Base-by-base conservation (phyloP, 2,329 filamentous ascomycete species). In the Colletotrichum salicis region DNA sequence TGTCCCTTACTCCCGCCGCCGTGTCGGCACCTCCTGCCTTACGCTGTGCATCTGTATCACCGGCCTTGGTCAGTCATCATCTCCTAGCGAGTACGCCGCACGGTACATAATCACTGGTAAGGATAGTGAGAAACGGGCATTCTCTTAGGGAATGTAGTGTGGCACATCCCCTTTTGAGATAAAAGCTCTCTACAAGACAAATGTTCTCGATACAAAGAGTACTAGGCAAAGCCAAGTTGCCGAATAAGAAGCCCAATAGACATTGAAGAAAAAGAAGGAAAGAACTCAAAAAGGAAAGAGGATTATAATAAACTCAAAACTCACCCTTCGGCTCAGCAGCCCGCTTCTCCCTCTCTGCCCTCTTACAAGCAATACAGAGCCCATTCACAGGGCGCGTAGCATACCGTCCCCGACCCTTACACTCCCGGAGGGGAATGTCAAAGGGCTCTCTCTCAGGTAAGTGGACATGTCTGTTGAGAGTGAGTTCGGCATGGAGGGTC, bases 301-400 rank as follows among this genome's bases (percentile, higher is more conserved):
- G 2, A 41, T 13, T 19, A 41, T 7, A 41, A 5, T 19, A 48
- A n/a, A 48, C 2, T 22, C 0, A 2, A 52, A 33, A 58, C 41
- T 54, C 35, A 57, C 6, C 11, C 37, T 52, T 55, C 4, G 41
- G 7, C 19, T 58, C 4, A 3, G 7, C 15, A 54, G 60, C 52
- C 22, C 24, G 54, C 24, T 45, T 54, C 59, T 62, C 60, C 35
- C 56, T 63, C 51, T 73, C 62, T n/a, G 66, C 22, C 27, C n/a
- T 67, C 4, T 56, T 51, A 24, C 77, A 79, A 1, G 55, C 56
- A 11, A 70, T 71, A 48, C 79, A 81, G 19, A 59, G 69, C 1
- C 77, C 75, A 12, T 56, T 37, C 13, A 70, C 71, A 0, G 79
- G 79, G 6, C 74, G 66, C 7, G 73, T 76, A 3, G 76, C 77